Conservation (phyloP, 1,284 basidiomycete genomes). For the Mycosarcoma maydis region DNA sequence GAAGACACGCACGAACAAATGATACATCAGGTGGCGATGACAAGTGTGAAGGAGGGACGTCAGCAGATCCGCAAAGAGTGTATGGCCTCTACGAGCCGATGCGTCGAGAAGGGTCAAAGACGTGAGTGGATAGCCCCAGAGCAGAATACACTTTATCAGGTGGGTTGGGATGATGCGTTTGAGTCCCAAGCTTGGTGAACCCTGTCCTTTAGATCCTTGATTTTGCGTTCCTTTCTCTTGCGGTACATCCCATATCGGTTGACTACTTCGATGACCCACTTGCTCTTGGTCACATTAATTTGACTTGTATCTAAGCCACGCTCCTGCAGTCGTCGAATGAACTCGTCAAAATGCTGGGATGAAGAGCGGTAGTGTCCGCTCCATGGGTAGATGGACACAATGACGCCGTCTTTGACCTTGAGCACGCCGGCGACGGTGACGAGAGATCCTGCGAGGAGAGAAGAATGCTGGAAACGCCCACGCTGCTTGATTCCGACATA, state of each 20-base stretch:
- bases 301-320: slow-evolving; percentile 44
- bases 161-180: slow-evolving; percentile 11
- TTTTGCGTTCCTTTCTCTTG: slow-evolving; percentile 43
- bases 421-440: slow-evolving; percentile 50
- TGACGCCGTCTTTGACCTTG: slow-evolving; percentile 50
- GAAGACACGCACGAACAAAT: no score
- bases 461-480: slow-evolving; percentile 53
- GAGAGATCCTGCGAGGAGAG: slow-evolving; percentile 42
- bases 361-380: slow-evolving; percentile 52
- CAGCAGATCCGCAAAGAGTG: no score
- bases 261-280: slow-evolving; percentile 48
- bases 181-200: slow-evolving; percentile 15
- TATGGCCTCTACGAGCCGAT: no score
- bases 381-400: slow-evolving; percentile 51
- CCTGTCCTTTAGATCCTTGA: slow-evolving; percentile 37
- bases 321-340: slow-evolving; percentile 34
- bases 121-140: no score
- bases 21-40: no score
- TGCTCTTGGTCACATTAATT: slow-evolving; percentile 51
- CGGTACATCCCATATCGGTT: slow-evolving; percentile 51
- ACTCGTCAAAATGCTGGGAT: slow-evolving; percentile 49
- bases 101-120: no score
- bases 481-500: slow-evolving; percentile 55
- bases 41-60: no score
- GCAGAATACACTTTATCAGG: slow-evolving; percentile 4